Base-by-base conservation (phyloP, 805 yeast species). In the Candida easanensis region DNA sequence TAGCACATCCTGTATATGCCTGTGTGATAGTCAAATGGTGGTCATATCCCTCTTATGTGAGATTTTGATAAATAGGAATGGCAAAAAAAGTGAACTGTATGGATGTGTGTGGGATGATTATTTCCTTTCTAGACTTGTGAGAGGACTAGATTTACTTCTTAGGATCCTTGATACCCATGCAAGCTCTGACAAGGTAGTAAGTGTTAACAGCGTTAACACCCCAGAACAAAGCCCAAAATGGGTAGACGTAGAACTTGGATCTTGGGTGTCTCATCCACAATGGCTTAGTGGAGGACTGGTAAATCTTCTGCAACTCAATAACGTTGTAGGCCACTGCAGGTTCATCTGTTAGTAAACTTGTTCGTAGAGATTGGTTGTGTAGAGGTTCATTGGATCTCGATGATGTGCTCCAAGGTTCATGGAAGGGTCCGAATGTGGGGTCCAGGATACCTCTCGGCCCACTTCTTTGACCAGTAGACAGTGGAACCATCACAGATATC, bases 151-250 rank as follows among this genome's bases (percentile, higher is more conserved):
- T 9, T 44, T 39, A 46, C 31, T 45, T 46, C 51, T 53, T 53
- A 16, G 45, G 27, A 53, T 62, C 83, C 72, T 84, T 82, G 64
- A 82, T 71, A 63, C 89, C 90, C 33, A 70, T 61, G 51, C 76
- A 59, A 54, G 93, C 93, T 73, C 89, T 80, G 56, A 80, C 86
- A 44, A 78, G 62, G 58, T 57, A 58, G 57, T 44, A 56, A 16
- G 51, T 16, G 53, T 51, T 54, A 39, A 48, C 51, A 34, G 58
- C 55, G 38, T 51, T 47, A 30, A 55, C 57, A 33, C 50, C 33
- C 55, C 57, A 53, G 60, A 58, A 56, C 44, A 57, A 45, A 45
- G 51, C 55, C 61, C 62, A 58, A 61, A 57, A 58, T 50, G 63
- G 63, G 46, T 57, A 57, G 49, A 58, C 31, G 58, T 54, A 57